Percentiles rank a stretch among this genome's conserved stretches.
These are phyloP conservation scores for Penicillium malachiteum DNA, from an alignment of 495 filamentous ascomycete genomes.

Conservation along the genomic window DNA sequence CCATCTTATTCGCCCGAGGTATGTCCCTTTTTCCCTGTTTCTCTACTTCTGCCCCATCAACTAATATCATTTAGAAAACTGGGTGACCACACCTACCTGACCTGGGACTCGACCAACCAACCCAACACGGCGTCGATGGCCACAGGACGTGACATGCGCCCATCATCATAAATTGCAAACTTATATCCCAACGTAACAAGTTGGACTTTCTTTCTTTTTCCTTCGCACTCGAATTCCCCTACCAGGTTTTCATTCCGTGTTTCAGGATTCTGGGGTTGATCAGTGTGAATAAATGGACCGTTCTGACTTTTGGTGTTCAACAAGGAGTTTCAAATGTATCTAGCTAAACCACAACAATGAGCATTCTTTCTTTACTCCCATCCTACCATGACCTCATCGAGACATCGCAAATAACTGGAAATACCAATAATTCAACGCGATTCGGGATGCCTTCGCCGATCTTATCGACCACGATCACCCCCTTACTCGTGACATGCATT, in stretches of 20 bases:
- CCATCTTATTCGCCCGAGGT: conserved; percentile 87
- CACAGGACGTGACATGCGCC: conserved; percentile 47
- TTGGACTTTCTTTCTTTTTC: neutral
- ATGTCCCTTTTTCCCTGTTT: conserved; percentile 11
- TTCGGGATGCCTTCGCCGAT: neutral
- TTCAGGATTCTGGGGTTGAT: conserved; percentile 10
- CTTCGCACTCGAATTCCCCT: conserved; percentile 2
- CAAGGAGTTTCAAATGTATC: conserved; percentile 28
- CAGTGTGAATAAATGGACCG: conserved; percentile 25
- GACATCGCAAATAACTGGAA: conserved; percentile 2
- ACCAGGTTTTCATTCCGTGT: conserved; percentile 8
- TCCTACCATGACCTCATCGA: conserved; percentile 20
- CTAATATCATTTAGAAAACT: conserved; percentile 66
- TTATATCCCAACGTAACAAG: conserved; percentile 2
- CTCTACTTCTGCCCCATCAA: neutral
- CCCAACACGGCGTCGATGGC: conserved; percentile 59
- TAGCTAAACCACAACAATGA: conserved; percentile 21
- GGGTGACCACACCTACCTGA: conserved; percentile 94
- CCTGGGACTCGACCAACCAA: conserved; percentile 86
- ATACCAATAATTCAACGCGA: neutral
- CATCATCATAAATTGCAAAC: conserved; percentile 16
- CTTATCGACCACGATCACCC: conserved; percentile 4
- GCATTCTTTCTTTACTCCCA: conserved; percentile 17
- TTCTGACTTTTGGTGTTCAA: conserved; percentile 21
- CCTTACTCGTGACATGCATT: conserved; percentile 26